These are phyloP conservation scores for Arabidopsis thaliana DNA, from an alignment of 345 rosid species.

Conservation along the genomic window DNA sequence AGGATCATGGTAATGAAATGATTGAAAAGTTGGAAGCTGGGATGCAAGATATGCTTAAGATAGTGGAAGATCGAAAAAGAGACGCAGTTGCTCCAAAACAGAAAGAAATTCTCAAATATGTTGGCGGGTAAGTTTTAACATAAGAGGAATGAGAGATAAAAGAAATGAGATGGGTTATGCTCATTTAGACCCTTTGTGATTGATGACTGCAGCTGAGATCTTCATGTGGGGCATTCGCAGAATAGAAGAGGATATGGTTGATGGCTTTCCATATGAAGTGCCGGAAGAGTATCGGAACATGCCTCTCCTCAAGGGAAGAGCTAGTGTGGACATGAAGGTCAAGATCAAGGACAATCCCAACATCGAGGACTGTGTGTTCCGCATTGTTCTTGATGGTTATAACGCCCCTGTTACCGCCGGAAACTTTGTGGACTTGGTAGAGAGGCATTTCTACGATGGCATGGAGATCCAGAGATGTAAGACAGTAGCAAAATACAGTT, in stretches of 20 bases:
- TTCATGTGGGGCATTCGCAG: slow-evolving; percentile 99
- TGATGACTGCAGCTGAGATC: slow-evolving; percentile 99
- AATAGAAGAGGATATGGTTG: slow-evolving; percentile 99
- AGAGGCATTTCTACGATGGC: slow-evolving; percentile 95
- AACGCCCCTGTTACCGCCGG: slow-evolving; percentile 97
- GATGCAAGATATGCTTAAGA: slow-evolving; percentile 84
- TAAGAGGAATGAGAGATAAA: slow-evolving; percentile 7
- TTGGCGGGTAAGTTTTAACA: slow-evolving; percentile 70
- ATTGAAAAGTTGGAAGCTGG: slow-evolving; percentile 84
- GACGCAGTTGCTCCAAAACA: slow-evolving; percentile 92
- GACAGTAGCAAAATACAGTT: not conserved
- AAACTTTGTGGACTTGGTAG: slow-evolving; percentile 88
- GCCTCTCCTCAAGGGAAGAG: slow-evolving; percentile 98
- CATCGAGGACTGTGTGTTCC: slow-evolving; percentile 80
- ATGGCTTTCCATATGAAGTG: slow-evolving; percentile 90
- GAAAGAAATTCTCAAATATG: slow-evolving; percentile 86
- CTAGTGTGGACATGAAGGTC: slow-evolving; percentile 96
- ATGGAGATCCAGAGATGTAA: slow-evolving; percentile 98
- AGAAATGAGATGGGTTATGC: slow-evolving; percentile 38
- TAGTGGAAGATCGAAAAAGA: slow-evolving; percentile 85
- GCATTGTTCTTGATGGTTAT: slow-evolving; percentile 91
- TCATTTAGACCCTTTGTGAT: slow-evolving; percentile 61
- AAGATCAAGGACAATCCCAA: slow-evolving; percentile 97
- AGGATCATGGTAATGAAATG: slow-evolving; percentile 76
- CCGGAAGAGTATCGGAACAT: slow-evolving; percentile 77